Evolutionary conservation across 306 rosid genomes (phyloP), one percentile per base, ranked within the genome.

Genomic region (Dryas alaskensis): DNA sequence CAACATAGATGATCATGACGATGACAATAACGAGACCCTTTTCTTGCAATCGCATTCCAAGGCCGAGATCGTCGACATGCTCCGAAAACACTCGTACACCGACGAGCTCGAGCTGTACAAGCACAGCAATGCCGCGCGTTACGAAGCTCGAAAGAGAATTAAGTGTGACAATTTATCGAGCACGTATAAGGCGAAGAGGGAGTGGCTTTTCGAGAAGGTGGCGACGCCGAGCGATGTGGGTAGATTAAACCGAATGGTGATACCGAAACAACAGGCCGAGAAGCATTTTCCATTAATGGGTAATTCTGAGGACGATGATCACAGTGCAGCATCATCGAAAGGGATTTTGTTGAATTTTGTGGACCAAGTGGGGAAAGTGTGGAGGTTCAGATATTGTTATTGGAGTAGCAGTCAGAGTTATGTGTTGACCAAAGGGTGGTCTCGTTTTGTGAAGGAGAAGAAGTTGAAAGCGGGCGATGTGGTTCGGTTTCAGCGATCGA

Each of bases 221-320:
- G 81, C 81, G 14, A 84, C 87, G n/a, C 83, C 85, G 8, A 84
- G 87, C 52, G 87, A 84, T 52, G 87, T 84, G 9, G 87, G 87
- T 69, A 84, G 77, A 37, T 53, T 84, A 8, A 81, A 84, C 76
- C 73, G 85, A 3, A 60, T 84, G 64, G 87, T 84, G 4, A 77
- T 84, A 10, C 87, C 87, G 2, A 84, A 84, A 11, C 84, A 80
- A 16, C 80, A 74, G 40, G 87, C 85, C 25, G 87, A 84, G 80
- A 74, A 70, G 74, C 76, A 78, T 57, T 84, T 84, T 62, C 87
- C 82, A 4, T 14, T 67, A 6, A 19, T 14, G 54, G 27, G 37
- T 43, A 55, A 51, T 27, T 74, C 22, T 9, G 72, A 19, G 27
- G 60, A 22, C 14, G 37, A 22, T 44, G 52, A 45, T 45, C 48